Evolutionary conservation across 2,329 filamentous ascomycete species (phyloP).

Genomic region (Diaporthe eres): DNA sequence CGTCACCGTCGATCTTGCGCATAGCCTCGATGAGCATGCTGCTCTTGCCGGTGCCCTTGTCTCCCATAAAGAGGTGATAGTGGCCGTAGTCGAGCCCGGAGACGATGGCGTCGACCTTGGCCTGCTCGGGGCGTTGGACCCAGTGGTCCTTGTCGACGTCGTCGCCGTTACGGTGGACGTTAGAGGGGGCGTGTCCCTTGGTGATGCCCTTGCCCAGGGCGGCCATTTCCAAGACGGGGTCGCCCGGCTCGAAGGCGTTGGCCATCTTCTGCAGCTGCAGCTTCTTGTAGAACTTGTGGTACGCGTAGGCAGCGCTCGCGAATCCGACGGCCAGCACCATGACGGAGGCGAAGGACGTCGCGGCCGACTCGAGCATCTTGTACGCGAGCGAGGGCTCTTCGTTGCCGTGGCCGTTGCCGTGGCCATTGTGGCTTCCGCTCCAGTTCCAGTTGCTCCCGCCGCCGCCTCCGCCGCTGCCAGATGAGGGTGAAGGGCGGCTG

Average conservation of each 20-base stretch:
- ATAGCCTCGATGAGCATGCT: constrained; percentile 97
- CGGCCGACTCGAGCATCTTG: constrained; percentile 81
- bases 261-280: constrained; percentile 93
- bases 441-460: neutral
- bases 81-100: constrained; percentile 80
- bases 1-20: constrained; percentile 90
- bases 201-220: constrained; percentile 72
- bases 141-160: constrained; percentile 73
- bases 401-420: neutral
- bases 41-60: constrained; percentile 97
- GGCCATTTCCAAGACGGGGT: constrained; percentile 88
- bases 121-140: constrained; percentile 88
- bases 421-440: constrained; percentile 23
- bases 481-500: neutral
- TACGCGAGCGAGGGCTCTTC: constrained; percentile 58
- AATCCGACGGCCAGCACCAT: constrained; percentile 77
- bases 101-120: constrained; percentile 85
- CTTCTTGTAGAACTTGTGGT: constrained; percentile 89
- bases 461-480: constrained; percentile 27
- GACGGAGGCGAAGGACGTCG: constrained; percentile 83
- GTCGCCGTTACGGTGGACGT: constrained; percentile 34
- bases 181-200: constrained; percentile 48
- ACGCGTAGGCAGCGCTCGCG: constrained; percentile 78
- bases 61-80: constrained; percentile 92
- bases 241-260: constrained; percentile 90